phyloP scores from a whole-genome alignment of 306 rosid genomes.

The Psophocarpus tetragonolobus region DNA sequence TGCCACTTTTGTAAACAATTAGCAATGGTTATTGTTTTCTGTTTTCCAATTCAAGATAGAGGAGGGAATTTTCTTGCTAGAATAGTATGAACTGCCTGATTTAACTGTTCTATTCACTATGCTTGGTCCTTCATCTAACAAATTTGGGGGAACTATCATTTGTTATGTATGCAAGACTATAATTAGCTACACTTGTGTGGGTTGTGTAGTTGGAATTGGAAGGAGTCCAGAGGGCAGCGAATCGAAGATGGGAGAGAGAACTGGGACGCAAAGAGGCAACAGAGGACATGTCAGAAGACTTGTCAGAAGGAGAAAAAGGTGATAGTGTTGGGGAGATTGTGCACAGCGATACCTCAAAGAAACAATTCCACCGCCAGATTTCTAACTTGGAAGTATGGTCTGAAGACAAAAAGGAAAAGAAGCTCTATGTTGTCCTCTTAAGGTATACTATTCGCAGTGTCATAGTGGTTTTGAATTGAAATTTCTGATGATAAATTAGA shows the following conservation, averaged over 20 bases:
- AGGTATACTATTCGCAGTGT: slow-evolving; percentile 46
- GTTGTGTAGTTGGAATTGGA: slow-evolving; percentile 77
- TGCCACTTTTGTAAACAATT: background rate
- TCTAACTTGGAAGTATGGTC: slow-evolving; percentile 86
- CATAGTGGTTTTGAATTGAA: background rate
- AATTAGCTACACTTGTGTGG: slow-evolving; percentile 8
- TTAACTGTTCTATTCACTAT: slow-evolving; percentile 14
- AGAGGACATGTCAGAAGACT: slow-evolving; percentile 87
- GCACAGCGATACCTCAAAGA: slow-evolving; percentile 43
- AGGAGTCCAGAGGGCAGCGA: slow-evolving; percentile 59
- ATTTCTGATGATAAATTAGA: background rate
- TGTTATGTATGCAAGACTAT: slow-evolving; percentile 14
- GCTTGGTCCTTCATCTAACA: slow-evolving; percentile 1
- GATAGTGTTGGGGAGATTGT: slow-evolving; percentile 54
- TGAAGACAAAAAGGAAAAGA: slow-evolving; percentile 83
- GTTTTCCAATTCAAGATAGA: background rate
- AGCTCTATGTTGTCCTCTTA: slow-evolving; percentile 73
- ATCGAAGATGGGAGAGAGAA: slow-evolving; percentile 83
- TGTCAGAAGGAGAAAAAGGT: slow-evolving; percentile 88
- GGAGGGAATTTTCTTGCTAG: background rate
- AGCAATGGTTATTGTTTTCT: background rate
- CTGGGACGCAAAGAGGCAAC: slow-evolving; percentile 77
- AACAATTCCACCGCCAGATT: slow-evolving; percentile 48
- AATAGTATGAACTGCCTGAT: background rate
- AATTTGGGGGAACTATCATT: background rate